These are phyloP conservation scores for Trichosporon asahii DNA, from an alignment of 1,284 basidiomycete genomes.

Conservation along the genomic window DNA sequence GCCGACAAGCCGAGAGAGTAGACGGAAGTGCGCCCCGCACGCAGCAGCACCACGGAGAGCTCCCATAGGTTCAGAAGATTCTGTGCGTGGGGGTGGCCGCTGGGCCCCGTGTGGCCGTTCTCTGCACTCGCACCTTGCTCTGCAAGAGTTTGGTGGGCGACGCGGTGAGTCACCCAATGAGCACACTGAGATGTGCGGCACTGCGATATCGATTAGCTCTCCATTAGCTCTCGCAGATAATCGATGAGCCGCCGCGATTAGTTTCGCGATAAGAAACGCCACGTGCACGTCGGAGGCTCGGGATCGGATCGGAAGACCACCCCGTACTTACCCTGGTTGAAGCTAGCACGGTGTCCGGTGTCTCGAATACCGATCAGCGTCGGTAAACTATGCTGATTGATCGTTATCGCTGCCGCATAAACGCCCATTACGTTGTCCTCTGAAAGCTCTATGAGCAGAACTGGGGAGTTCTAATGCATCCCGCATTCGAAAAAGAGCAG, in stretches of 20 bases:
- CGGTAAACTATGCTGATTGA: neutral
- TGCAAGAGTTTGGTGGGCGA: neutral
- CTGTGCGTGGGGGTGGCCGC: neutral
- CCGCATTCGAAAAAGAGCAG: neutral
- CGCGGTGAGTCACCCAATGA: neutral
- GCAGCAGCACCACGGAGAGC: too few relatives aligned
- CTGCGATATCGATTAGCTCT: too few relatives aligned
- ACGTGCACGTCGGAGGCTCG: neutral
- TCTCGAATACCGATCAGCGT: neutral
- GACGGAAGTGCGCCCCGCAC: neutral
- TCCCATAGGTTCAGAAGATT: neutral
- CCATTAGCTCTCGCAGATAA: too few relatives aligned
- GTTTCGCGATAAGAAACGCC: neutral
- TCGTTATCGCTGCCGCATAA: neutral
- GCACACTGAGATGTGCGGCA: too few relatives aligned
- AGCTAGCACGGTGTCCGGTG: neutral
- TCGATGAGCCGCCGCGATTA: neutral
- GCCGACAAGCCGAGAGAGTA: neutral
- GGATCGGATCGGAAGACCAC: neutral
- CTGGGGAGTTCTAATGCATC: neutral
- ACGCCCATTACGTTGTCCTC: neutral
- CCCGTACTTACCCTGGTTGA: neutral
- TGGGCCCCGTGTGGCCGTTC: neutral
- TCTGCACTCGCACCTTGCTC: neutral
- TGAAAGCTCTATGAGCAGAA: neutral